phyloP scores from a whole-genome alignment of 75 land plant genomes.

The Selaginella tamariscina region DNA sequence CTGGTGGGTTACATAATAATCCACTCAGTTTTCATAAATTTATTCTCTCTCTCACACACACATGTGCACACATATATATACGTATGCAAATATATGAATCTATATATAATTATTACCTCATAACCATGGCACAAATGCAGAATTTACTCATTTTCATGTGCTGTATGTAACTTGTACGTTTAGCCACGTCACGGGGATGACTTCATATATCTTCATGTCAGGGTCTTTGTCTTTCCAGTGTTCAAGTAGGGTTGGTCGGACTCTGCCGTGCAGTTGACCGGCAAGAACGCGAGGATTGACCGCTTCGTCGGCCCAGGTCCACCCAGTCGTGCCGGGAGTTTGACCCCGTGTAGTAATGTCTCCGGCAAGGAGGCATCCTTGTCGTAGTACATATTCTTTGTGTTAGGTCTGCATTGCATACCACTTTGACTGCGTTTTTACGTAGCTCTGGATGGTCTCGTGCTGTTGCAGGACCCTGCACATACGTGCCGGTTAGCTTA shows the following conservation, averaged over 20 bases:
- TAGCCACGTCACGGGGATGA: neutral
- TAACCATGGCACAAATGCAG: constrained; percentile 61
- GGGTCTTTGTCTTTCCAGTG: constrained; percentile 27
- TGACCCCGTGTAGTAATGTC: neutral
- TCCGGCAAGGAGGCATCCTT: constrained; percentile 5
- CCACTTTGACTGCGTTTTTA: constrained; percentile 8
- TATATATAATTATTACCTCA: too few relatives aligned
- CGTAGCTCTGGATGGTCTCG: constrained; percentile 10
- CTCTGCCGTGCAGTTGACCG: constrained; percentile 18
- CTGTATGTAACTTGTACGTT: neutral
- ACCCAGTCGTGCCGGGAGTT: neutral
- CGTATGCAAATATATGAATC: too few relatives aligned
- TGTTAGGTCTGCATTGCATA: constrained; percentile 11
- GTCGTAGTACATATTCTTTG: constrained; percentile 4
- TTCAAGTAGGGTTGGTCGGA: constrained; percentile 7
- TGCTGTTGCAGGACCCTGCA: constrained; percentile 12
- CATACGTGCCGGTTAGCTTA: too few relatives aligned
- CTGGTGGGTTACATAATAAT: too few relatives aligned
- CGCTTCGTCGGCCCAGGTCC: constrained; percentile 1
- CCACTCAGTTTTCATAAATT: too few relatives aligned
- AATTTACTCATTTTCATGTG: constrained; percentile 9
- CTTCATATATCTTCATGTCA: constrained; percentile 65
- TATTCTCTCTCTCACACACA: too few relatives aligned
- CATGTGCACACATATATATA: too few relatives aligned
- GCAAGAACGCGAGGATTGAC: constrained; percentile 50